phyloP scores from a whole-genome alignment of 1,139 yeast genomes.

The Meyerozyma athensensis region DNA sequence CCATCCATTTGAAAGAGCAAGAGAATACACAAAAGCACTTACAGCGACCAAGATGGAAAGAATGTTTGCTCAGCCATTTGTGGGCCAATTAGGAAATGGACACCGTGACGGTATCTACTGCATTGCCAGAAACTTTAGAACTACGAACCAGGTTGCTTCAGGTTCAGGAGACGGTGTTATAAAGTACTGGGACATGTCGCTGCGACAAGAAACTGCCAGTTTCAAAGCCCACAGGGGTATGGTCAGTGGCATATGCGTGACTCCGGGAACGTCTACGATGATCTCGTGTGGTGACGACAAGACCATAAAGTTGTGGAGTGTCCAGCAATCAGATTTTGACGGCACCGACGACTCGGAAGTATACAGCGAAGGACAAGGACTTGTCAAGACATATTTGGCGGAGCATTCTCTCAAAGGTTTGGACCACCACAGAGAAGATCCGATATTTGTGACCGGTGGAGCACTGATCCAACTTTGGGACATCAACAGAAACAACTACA shows the following conservation, averaged over 20 bases:
- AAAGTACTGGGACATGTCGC: constrained; percentile 84
- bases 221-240: constrained; percentile 90
- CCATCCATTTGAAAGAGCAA: constrained; percentile 95
- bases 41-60: constrained; percentile 94
- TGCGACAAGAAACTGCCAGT: constrained; percentile 68
- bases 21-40: constrained; percentile 92
- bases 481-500: constrained; percentile 67
- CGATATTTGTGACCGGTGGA: constrained; percentile 88
- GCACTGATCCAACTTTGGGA: constrained; percentile 90
- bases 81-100: constrained; percentile 92
- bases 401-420: constrained; percentile 80
- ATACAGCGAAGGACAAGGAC: constrained; percentile 39
- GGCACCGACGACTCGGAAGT: constrained; percentile 30
- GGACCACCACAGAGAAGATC: constrained; percentile 78
- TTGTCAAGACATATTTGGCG: constrained; percentile 74
- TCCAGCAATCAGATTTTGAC: constrained; percentile 40
- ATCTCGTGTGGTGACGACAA: constrained; percentile 91
- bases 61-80: constrained; percentile 96
- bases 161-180: constrained; percentile 95
- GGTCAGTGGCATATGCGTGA: constrained; percentile 81
- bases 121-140: constrained; percentile 71
- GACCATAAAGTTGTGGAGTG: constrained; percentile 80
- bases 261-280: constrained; percentile 57
- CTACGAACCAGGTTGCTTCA: constrained; percentile 73
- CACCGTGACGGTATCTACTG: constrained; percentile 95